These are phyloP conservation scores for Gynandropsis gynandra DNA, from an alignment of 345 rosid species.

Conservation along the genomic window DNA sequence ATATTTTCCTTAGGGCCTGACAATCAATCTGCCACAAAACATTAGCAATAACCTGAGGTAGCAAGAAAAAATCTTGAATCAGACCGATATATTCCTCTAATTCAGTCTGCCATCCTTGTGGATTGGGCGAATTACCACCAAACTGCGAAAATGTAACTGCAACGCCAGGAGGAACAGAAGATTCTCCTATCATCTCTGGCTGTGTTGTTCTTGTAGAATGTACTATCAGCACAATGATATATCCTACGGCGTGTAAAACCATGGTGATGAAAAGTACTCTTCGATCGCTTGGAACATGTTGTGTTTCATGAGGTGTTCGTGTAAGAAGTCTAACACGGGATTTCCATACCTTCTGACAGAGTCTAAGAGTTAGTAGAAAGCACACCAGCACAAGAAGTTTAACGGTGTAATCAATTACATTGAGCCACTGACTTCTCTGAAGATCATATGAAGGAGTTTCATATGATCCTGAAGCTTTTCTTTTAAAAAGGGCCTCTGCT, in stretches of 20 bases:
- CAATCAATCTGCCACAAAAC: slow-evolving; percentile 60
- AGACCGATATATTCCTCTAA: slow-evolving; percentile 83
- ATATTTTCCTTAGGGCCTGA: slow-evolving; percentile 55
- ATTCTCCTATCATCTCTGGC: slow-evolving; percentile 25
- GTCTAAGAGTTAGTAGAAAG: slow-evolving; percentile 65
- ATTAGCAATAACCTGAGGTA: slow-evolving; percentile 79
- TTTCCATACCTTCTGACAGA: slow-evolving; percentile 82
- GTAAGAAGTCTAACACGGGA: slow-evolving; percentile 51
- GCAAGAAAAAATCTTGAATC: slow-evolving; percentile 79
- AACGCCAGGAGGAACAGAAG: slow-evolving; percentile 23
- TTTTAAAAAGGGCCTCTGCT: slow-evolving; percentile 70
- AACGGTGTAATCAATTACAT: slow-evolving; percentile 57
- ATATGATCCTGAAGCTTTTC: slow-evolving; percentile 38
- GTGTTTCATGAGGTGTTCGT: slow-evolving; percentile 47
- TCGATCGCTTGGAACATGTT: slow-evolving; percentile 59
- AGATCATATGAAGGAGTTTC: slow-evolving; percentile 43
- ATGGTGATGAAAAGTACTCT: slow-evolving; percentile 40
- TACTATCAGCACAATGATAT: slow-evolving; percentile 36
- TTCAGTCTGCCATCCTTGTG: slow-evolving; percentile 50
- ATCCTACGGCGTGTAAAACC: slow-evolving; percentile 51
- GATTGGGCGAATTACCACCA: neutral
- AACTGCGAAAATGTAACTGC: too few species aligned
- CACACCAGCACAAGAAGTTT: slow-evolving; percentile 68
- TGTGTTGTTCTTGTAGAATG: slow-evolving; percentile 36
- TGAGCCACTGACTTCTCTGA: slow-evolving; percentile 60